A percentile compares a stretch with the other conserved stretches of the same genome.
phyloP scores from a whole-genome alignment of 768 basidiomycete species.

The Mycena belliarum region DNA sequence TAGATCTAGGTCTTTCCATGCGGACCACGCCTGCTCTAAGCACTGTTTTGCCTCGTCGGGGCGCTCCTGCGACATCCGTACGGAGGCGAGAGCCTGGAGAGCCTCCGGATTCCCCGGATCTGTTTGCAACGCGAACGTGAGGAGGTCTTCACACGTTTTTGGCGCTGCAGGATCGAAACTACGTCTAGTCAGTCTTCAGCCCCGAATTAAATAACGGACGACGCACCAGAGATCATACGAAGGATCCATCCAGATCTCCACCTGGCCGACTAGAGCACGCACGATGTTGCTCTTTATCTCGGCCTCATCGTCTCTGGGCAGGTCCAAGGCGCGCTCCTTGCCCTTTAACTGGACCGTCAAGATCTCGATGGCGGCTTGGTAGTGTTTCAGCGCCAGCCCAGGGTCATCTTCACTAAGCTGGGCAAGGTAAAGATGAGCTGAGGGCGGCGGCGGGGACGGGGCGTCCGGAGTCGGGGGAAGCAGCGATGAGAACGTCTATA shows the following conservation, averaged over 20 bases:
- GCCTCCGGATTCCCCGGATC: conserved; percentile 81
- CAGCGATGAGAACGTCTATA: conserved; percentile 62
- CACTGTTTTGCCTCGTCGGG: conserved; percentile 78
- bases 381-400: conserved; percentile 68
- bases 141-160: conserved; percentile 75
- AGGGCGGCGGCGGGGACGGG: conserved; percentile 65
- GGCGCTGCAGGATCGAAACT: conserved; percentile 86
- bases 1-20: conserved; percentile 70
- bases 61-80: conserved; percentile 84
- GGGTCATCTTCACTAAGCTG: conserved; percentile 83
- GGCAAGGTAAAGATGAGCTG: conserved; percentile 87
- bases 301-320: conserved; percentile 46
- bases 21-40: conserved; percentile 65
- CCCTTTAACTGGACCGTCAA: conserved; percentile 71
- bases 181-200: background rate
- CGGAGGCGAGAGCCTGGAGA: conserved; percentile 78
- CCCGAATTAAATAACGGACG: background rate
- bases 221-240: conserved; percentile 84
- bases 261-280: conserved; percentile 81
- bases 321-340: conserved; percentile 56
- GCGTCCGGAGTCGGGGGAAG: conserved; percentile 63
- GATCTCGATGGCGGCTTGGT: conserved; percentile 78
- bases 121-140: conserved; percentile 68
- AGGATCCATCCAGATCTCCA: conserved; percentile 97
- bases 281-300: conserved; percentile 71